Evolutionary conservation across 2,329 filamentous ascomycete species (phyloP).

Genomic region (Sclerotinia borealis): DNA sequence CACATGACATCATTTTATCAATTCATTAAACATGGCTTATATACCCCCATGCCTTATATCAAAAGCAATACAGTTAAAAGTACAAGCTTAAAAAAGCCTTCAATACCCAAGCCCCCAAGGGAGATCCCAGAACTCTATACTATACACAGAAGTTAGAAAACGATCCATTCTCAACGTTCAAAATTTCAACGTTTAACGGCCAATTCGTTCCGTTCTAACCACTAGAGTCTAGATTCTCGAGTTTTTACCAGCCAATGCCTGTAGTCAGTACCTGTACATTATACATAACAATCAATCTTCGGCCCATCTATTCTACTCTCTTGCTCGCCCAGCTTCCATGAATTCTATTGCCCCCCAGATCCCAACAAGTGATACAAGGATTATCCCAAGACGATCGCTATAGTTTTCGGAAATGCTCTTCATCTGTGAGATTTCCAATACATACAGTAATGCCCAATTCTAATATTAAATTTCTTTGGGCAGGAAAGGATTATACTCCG

Average conservation of each 20-base stretch:
- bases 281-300: neutral
- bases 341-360: neutral
- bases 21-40: neutral
- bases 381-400: neutral
- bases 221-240: too few species aligned
- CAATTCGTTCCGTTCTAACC: too few species aligned
- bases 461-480: neutral
- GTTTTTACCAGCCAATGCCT: neutral
- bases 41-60: constrained; percentile 1
- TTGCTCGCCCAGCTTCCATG: neutral
- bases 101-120: neutral
- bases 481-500: neutral
- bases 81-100: too few species aligned
- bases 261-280: neutral
- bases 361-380: neutral
- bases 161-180: neutral
- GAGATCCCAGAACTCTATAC: neutral
- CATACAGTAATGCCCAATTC: neutral
- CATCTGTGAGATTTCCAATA: neutral
- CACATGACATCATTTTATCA: neutral
- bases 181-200: neutral
- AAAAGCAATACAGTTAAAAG: too few species aligned
- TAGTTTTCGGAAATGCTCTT: neutral
- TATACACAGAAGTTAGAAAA: too few species aligned
- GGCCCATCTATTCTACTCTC: neutral